Evolutionary conservation across 2,329 filamentous ascomycete species (phyloP), one percentile per base, ranked within the genome.

Genomic region (Botrytis deweyae): DNA sequence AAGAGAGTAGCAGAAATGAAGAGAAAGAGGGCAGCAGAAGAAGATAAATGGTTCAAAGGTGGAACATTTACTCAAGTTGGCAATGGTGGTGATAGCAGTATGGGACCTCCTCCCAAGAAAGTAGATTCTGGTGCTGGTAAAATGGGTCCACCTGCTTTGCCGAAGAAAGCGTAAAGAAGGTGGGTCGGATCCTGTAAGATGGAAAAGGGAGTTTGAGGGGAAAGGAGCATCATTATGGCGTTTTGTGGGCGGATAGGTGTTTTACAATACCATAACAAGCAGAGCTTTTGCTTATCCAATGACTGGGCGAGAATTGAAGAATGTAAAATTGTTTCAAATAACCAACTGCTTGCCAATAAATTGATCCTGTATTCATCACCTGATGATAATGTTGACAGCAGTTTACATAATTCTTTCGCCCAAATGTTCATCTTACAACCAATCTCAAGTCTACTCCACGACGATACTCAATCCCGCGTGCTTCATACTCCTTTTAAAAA

Each of bases 21-120:
- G 81, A 88, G 94, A 79, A 98, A 98, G 86, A 87, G 94, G 76
- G 97, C 97, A 82, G 95, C 94, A 0, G 96, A 98, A 76, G 94
- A 97, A 81, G 95, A 98, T 81, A 87, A 94, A 55, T 99, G 94
- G 92, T 99, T 99, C 86, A 97, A 96, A 83, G 93, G 94, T 65
- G 96, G 96, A n/a, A 95, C 93, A 0, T 99, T 99, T 81, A 98
- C 96, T 14, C 95, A 98, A 82, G 88, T 97, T 73, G 90, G 90
- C 16, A 84, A 85, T 12, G 85, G 87, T 75, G 49, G 44, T 29
- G 62, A 87, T 69, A 89, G 86, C 18, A 91, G 89, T 0, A 97
- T 98, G 87, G 97, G 95, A 83, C 92, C 95, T 25, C 87, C 87
- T 3, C 81, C 95, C 72, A 98, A 98, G 85, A 94, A 90, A 83